Base-by-base conservation (phyloP, 129 eudicot species). In the Artemisia argyi region DNA sequence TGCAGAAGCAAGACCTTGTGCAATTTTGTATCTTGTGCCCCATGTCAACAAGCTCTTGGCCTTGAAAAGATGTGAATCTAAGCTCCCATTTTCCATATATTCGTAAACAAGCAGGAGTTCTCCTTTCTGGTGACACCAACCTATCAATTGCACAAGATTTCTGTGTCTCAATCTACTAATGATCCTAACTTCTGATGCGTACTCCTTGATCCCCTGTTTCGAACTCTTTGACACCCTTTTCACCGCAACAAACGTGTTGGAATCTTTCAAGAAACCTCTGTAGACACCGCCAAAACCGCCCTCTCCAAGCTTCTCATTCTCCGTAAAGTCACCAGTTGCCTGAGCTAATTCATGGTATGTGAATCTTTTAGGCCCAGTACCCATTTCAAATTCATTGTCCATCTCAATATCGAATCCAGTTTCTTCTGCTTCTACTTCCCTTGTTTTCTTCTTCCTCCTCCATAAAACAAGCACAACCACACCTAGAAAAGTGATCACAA, bases 141-240 rank as follows among this genome's bases (percentile, higher is more conserved):
- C 87, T 4, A 70, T 59, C 18, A 83, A 79, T 54, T 75, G 84
- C 17, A 83, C 84, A 46, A 79, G 63, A 59, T 83, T 83, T 52
- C 58, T 74, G 49, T 83, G 84, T 19, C 87, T 71, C 55, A 83
- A 66, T 24, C 69, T 50, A 74, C 83, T 83, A 15, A 79, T 76
- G 57, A 82, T 82, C 79, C 19, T 77, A 22, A 82, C 80, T 79
- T 83, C 12, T 0, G 69, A 73, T 47, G 75, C 79, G 6, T 51
- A 51, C 16, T 51, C 56, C 1, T 14, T 14, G 18, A 50, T 50
- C 18, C 56, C 56, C 2, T 14, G 18, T 3, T 51, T 51, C 2
- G 56, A 51, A 51, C 56, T 51, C 56, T 51, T 51, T 12, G 56
- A 51, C 16, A 51, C 56, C 56, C 56, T 51, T 51, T 51, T 51